These are phyloP conservation scores for Phytopythium chamaehyphon DNA, from an alignment of 352 stramenopile genomes.

Conservation along the genomic window DNA sequence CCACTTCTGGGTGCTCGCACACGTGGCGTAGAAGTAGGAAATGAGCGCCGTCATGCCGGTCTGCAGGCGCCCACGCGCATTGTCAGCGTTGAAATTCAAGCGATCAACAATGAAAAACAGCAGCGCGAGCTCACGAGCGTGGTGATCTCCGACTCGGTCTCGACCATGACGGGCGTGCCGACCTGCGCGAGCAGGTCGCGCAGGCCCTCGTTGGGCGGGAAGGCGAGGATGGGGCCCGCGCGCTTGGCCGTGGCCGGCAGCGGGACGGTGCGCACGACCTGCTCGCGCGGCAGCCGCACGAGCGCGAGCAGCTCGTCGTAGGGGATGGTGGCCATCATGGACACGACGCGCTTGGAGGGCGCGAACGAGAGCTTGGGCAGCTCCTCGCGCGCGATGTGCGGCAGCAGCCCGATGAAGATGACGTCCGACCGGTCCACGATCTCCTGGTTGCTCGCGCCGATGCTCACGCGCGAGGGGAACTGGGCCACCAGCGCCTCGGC, in stretches of 20 bases:
- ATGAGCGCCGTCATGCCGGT: slow-evolving; percentile 85
- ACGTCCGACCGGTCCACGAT: slow-evolving; percentile 82
- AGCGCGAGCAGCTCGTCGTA: slow-evolving; percentile 79
- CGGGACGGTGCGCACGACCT: slow-evolving; percentile 77
- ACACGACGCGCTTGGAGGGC: slow-evolving; percentile 61
- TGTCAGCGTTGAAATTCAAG: neutral
- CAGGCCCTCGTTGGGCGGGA: slow-evolving; percentile 60
- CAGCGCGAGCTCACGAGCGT: slow-evolving; percentile 38
- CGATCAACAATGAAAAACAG: neutral
- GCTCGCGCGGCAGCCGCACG: slow-evolving; percentile 58
- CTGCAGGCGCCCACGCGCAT: slow-evolving; percentile 12
- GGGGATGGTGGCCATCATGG: slow-evolving; percentile 88
- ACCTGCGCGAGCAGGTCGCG: slow-evolving; percentile 74
- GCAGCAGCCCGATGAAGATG: slow-evolving; percentile 78
- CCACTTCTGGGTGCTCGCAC: slow-evolving; percentile 78
- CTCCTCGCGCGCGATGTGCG: slow-evolving; percentile 61
- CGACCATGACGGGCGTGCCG: slow-evolving; percentile 82
- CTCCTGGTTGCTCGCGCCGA: slow-evolving; percentile 69
- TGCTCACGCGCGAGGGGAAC: slow-evolving; percentile 64
- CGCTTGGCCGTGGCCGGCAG: slow-evolving; percentile 72
- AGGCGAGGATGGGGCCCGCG: slow-evolving; percentile 76
- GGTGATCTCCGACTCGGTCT: slow-evolving; percentile 73
- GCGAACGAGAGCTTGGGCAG: slow-evolving; percentile 69
- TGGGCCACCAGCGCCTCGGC: slow-evolving; percentile 64
- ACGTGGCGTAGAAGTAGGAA: slow-evolving; percentile 86